Evolutionary conservation across 495 filamentous ascomycete species (phyloP), one percentile per base, ranked within the genome.

Genomic region (Podospora pseudopauciseta): DNA sequence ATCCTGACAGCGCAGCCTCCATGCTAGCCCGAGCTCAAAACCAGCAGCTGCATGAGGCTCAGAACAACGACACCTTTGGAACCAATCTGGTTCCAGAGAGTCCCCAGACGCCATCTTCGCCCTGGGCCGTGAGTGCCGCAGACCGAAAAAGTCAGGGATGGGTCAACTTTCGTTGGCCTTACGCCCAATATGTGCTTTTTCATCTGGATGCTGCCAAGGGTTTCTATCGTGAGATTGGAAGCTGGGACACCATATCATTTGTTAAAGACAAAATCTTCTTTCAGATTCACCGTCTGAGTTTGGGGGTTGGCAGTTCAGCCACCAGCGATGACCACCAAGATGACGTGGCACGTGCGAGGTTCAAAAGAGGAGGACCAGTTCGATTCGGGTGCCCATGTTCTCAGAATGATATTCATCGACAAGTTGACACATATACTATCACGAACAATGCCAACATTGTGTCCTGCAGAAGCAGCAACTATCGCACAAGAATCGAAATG

Each of bases 111-210:
- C 39, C 39, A 3, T 49, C 39, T 49, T 16, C 39, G 13, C 13
- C 7, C 39, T 49, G 39, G 4, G 64, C 66, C 27, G 68, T 70
- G 15, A 44, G 60, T 58, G 44, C 64, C 13, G 68, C 32, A 2
- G 64, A 67, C 27, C 64, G 68, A 1, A 70, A 67, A 20, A 56
- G 59, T 18, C 68, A 70, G 34, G 68, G 68, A 1, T 70, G 68
- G 68, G 62, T 70, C 60, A 70, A 70, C 61, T 67, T 70, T 30
- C 65, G 68, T 16, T 70, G 68, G 68, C 68, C 68, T 9, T 70
- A 67, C 34, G 53, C 68, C 1, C 68, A 70, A 61, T 67, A 67
- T 27, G 68, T 65, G 54, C 65, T 70, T 44, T 20, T 70, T 0
- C 65, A 60, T 5, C 44, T 28, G 44, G 64, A 70, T 19, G 18